These are phyloP conservation scores for Glycine latifolia DNA, from an alignment of 306 rosid genomes.

Conservation along the genomic window DNA sequence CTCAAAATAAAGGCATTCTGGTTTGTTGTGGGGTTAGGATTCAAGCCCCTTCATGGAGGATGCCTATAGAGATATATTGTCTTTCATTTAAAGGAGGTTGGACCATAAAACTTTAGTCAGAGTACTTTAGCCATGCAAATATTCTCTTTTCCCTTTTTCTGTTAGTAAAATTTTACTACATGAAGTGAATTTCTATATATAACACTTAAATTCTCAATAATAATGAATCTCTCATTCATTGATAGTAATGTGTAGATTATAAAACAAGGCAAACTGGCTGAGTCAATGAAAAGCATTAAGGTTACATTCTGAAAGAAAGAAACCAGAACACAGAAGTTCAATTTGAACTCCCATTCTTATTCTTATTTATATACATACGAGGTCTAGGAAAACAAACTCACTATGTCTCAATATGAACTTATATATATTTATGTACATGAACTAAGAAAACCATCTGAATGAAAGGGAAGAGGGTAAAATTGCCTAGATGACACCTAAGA, in stretches of 20 bases:
- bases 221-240: background rate
- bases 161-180: background rate
- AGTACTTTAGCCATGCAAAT: background rate
- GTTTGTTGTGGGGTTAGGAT: slow-evolving; percentile 27
- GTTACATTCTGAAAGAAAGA: slow-evolving; percentile 39
- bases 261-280: slow-evolving; percentile 6
- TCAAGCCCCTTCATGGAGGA: background rate
- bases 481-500: too few species aligned
- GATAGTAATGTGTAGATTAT: background rate
- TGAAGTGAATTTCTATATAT: slow-evolving; percentile 12
- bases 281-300: slow-evolving; percentile 32
- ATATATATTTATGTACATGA: slow-evolving; percentile 36
- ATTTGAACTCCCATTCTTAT: slow-evolving; percentile 35
- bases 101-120: background rate
- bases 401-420: slow-evolving; percentile 15
- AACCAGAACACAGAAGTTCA: slow-evolving; percentile 40
- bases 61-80: background rate
- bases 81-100: background rate
- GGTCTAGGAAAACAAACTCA: slow-evolving; percentile 42
- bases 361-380: slow-evolving; percentile 45
- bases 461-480: too few species aligned
- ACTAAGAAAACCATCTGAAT: slow-evolving; percentile 43
- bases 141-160: background rate
- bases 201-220: background rate
- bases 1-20: slow-evolving; percentile 5